Percentiles rank a stretch among this genome's conserved stretches.
Conservation (phyloP, 805 yeast species). For the Hanseniaspora nectarophila region DNA sequence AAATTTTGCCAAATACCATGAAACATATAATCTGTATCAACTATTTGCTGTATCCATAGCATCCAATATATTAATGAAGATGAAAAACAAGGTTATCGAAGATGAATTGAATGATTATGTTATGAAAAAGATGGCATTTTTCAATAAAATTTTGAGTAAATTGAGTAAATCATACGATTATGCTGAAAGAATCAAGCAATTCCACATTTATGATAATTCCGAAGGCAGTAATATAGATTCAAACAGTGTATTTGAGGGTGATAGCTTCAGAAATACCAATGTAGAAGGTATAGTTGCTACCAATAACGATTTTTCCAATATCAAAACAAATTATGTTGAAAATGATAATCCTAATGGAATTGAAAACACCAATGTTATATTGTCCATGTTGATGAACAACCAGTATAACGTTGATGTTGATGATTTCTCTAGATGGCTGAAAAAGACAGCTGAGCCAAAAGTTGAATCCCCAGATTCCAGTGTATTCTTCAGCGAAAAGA, state of each 20-base stretch:
- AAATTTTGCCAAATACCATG: constrained; percentile 21
- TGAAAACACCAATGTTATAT: not conserved
- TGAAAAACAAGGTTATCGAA: constrained; percentile 3
- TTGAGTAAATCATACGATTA: constrained; percentile 8
- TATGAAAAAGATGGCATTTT: constrained; percentile 20
- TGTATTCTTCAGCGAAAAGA: not conserved
- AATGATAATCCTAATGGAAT: too few relatives aligned
- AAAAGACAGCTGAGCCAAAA: not conserved
- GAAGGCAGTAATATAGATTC: not conserved
- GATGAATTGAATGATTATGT: constrained; percentile 1
- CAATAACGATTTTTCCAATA: not conserved
- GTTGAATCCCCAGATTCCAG: not conserved
- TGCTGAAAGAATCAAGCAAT: constrained; percentile 1
- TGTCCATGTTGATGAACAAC: constrained; percentile 12
- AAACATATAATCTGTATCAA: constrained; percentile 25
- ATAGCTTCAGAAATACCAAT: not conserved
- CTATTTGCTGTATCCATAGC: constrained; percentile 28
- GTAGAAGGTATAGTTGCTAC: not conserved
- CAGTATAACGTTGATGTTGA: constrained; percentile 13
- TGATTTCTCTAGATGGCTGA: constrained; percentile 11
- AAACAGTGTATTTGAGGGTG: not conserved
- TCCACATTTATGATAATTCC: not conserved
- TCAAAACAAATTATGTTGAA: not conserved
- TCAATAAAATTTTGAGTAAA: constrained; percentile 21
- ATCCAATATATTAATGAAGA: constrained; percentile 24